Base-by-base conservation (phyloP, 2,329 filamentous ascomycete species). In the Aspergillus tubingensis region DNA sequence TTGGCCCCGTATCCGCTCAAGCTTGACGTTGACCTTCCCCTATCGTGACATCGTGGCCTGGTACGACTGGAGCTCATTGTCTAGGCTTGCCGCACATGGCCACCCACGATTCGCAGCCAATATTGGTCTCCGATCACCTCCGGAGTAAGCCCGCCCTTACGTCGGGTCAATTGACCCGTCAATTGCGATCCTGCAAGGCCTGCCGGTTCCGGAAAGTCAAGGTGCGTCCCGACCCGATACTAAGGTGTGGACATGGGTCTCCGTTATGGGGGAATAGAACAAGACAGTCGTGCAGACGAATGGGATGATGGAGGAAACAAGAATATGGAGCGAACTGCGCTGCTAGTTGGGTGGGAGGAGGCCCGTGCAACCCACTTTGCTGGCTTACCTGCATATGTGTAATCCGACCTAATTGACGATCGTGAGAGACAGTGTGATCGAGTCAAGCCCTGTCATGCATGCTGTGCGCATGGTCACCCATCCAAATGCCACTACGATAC, bases 151-250 rank as follows among this genome's bases (percentile, higher is more conserved):
- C 57, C 23, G 57, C 55, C 19, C 27, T 56, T 36, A 58, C 56
- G 15, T 49, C 61, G 15, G 61, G 11, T 47, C 54, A 65, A 53
- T 55, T 66, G 15, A 69, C 61, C 60, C 74, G 74, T 52, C 74
- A 76, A 66, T 72, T 71, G 50, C 73, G 73, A 17, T 76, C 74
- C 60, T 77, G 74, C 59, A 74, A 73, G 58, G 74, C 76, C 58
- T 77, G 74, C 58, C 69, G 74, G 51, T 61, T 69, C 64, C 74
- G 74, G 60, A 77, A 77, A 64, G 74, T 77, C 64, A 76, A 75
- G 73, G 74, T 76, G 60, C 30, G 72, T 67, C 39, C 57, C 52
- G 64, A 62, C 32, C 60, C 54, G 53, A 36, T 57, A 32, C 36
- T 23, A 30, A 38, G 25, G 38, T 59, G 49, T 38, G 50, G 38